These are phyloP conservation scores for Hymenoscyphus fructigenus DNA, from an alignment of 2,329 filamentous ascomycete genomes.

Conservation along the genomic window DNA sequence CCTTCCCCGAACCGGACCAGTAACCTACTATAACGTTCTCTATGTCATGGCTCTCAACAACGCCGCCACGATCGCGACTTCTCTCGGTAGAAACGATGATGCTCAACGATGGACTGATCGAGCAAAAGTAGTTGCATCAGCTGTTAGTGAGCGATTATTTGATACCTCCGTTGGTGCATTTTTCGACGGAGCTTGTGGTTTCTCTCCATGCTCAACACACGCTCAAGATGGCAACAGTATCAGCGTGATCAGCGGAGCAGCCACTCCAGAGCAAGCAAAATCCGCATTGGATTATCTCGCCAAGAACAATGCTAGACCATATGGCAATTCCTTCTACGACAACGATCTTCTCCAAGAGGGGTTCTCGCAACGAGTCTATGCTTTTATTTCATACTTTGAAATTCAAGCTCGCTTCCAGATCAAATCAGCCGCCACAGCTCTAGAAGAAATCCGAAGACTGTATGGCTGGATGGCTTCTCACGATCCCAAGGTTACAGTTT, in stretches of 20 bases:
- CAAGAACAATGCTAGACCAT: slow-evolving; percentile 38
- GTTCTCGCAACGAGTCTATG: slow-evolving; percentile 48
- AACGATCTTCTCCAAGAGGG: slow-evolving; percentile 40
- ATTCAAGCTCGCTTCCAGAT: slow-evolving; percentile 47
- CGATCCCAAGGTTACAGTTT: slow-evolving; percentile 49
- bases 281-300: slow-evolving; percentile 44
- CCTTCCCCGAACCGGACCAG: slow-evolving; percentile 45
- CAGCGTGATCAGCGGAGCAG: slow-evolving; percentile 42
- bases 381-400: slow-evolving; percentile 55
- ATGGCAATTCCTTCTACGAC: slow-evolving; percentile 55
- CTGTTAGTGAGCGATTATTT: slow-evolving; percentile 41
- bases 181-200: slow-evolving; percentile 42
- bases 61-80: slow-evolving; percentile 44
- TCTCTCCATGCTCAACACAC: slow-evolving; percentile 36
- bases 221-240: slow-evolving; percentile 53
- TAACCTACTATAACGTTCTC: slow-evolving; percentile 54
- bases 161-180: slow-evolving; percentile 46
- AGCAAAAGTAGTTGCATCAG: slow-evolving; percentile 38
- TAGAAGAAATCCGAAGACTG: slow-evolving; percentile 47
- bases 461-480: slow-evolving; percentile 51
- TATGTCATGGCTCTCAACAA: slow-evolving; percentile 47
- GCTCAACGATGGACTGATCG: slow-evolving; percentile 43
- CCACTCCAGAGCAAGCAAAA: slow-evolving; percentile 34
- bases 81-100: slow-evolving; percentile 36
- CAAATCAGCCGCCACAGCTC: slow-evolving; percentile 38